Conservation (phyloP, 371 early-diverging fungal genomes). For the Mucor plumbeus region DNA sequence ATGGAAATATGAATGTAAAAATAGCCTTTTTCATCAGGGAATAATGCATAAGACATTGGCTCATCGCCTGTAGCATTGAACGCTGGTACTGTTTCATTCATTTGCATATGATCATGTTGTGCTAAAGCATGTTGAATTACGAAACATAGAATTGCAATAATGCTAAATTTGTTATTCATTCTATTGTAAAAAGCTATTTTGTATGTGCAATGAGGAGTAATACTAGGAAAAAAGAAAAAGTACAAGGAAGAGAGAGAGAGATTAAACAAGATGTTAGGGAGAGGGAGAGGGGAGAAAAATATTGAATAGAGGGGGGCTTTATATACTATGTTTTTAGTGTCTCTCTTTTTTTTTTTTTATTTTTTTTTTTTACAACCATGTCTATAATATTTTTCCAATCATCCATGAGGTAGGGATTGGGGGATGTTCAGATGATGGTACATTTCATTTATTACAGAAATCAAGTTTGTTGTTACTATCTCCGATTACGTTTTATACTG, state of each 20-base stretch:
- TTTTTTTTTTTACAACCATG: neutral
- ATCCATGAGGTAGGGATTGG: neutral
- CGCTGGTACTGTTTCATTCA: conserved; percentile 38
- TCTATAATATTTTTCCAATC: neutral
- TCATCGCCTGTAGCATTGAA: conserved; percentile 56
- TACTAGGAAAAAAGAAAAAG: neutral
- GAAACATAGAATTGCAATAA: neutral
- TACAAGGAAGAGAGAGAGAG: too few relatives aligned
- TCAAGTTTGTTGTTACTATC: too few relatives aligned
- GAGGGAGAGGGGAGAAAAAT: conserved; percentile 1
- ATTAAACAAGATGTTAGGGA: neutral
- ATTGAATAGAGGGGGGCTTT: neutral
- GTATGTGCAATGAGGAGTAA: neutral
- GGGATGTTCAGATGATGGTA: neutral
- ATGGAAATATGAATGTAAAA: conserved; percentile 49
- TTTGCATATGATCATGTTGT: conserved; percentile 41
- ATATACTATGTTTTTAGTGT: neutral
- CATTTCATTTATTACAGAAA: too few relatives aligned
- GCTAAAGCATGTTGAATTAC: conserved; percentile 18
- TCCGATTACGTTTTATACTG: too few relatives aligned
- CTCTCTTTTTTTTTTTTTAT: neutral
- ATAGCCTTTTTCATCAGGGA: conserved; percentile 45
- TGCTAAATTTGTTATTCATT: neutral
- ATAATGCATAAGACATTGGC: conserved; percentile 57
- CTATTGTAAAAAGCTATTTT: too few relatives aligned